A percentile compares a stretch with the other conserved stretches of the same genome.
phyloP scores from a whole-genome alignment of 1,284 basidiomycete species.

The Cutaneotrichosporon sp. region DNA sequence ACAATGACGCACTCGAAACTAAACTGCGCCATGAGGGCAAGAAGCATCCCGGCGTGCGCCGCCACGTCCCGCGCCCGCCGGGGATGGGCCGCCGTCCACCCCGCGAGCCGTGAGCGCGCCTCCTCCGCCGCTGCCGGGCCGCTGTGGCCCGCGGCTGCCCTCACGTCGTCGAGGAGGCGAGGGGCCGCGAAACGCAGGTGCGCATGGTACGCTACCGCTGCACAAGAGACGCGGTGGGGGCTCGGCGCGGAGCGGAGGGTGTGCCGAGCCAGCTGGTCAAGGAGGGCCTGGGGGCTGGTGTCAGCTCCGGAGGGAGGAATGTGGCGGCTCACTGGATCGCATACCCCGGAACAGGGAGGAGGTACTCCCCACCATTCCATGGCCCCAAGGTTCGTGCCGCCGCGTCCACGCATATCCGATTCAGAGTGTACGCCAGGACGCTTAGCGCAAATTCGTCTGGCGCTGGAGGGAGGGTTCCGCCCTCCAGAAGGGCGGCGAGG shows the following conservation, averaged over 20 bases:
- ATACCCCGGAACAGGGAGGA: conserved; percentile 12
- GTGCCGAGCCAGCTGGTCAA: conserved; percentile 26
- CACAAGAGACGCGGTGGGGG: conserved; percentile 25
- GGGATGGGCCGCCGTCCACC: conserved; percentile 20
- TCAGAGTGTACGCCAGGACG: conserved; percentile 26
- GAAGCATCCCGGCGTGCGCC: conserved; percentile 29
- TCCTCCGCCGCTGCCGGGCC: neutral
- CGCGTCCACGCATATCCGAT: conserved; percentile 26
- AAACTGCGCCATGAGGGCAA: conserved; percentile 23
- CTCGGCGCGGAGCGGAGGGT: conserved; percentile 22
- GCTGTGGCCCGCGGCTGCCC: conserved; percentile 28
- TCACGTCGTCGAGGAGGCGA: conserved; percentile 28
- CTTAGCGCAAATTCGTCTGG: conserved; percentile 23
- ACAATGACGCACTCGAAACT: conserved; percentile 16
- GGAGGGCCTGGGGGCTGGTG: conserved; percentile 22
- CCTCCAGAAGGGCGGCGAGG: conserved; percentile 22
- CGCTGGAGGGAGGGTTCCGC: conserved; percentile 17
- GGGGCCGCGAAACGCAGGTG: conserved; percentile 25
- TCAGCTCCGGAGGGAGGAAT: neutral
- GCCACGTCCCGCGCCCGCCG: conserved; percentile 19
- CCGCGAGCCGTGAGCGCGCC: neutral
- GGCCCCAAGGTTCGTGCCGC: too few species aligned
- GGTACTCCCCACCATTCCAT: too few species aligned
- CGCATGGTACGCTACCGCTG: conserved; percentile 30
- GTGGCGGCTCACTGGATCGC: conserved; percentile 21